phyloP scores from a whole-genome alignment of 73 alveolate genomes.

The Paraurostyla sp. region DNA sequence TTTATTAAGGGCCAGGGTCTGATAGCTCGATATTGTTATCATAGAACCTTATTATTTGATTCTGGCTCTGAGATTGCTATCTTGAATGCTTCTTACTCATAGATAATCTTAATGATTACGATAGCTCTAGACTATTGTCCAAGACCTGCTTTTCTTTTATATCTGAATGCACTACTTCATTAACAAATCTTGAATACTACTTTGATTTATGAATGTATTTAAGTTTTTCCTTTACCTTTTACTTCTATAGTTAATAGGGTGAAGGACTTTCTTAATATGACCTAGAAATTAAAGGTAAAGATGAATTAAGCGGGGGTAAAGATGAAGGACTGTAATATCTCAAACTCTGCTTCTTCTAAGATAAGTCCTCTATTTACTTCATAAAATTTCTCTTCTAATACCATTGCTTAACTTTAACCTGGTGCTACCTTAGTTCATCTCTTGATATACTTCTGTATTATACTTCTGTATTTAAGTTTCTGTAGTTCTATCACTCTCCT shows the following conservation, averaged over 20 bases:
- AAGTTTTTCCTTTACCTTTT: background rate
- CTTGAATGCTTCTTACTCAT: background rate
- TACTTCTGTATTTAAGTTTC: background rate
- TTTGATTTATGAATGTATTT: slow-evolving; percentile 11
- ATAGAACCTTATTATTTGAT: background rate
- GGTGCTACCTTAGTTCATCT: background rate
- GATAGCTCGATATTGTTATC: slow-evolving; percentile 13
- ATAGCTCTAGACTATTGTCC: background rate
- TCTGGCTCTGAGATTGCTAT: background rate
- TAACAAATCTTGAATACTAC: background rate
- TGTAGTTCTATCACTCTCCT: background rate
- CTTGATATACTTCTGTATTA: background rate
- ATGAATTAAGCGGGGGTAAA: background rate
- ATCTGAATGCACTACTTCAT: background rate
- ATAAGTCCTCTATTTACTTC: background rate
- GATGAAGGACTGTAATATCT: no score
- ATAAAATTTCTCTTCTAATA: background rate
- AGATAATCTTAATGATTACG: background rate
- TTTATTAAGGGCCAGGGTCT: no score
- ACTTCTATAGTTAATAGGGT: background rate
- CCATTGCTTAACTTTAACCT: slow-evolving; percentile 5
- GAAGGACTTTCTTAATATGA: background rate
- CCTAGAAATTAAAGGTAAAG: background rate
- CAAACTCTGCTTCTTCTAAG: background rate
- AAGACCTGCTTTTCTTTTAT: background rate